Percentiles rank a stretch among this genome's conserved stretches.
Conservation (phyloP, 768 basidiomycete genomes). For the Neoboletus magnificus region DNA sequence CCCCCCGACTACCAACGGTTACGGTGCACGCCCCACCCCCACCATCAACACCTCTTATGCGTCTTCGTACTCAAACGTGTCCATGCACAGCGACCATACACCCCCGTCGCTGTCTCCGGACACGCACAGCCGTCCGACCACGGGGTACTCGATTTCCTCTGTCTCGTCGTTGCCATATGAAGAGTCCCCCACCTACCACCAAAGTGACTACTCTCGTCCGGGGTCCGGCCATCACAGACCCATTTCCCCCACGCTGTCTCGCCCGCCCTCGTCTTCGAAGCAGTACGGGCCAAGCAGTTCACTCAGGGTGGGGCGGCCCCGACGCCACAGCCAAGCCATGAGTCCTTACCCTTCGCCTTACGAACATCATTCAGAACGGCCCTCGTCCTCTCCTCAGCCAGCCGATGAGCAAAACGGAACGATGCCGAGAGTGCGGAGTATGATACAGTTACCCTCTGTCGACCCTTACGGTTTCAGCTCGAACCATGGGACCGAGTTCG, state of each 20-base stretch:
- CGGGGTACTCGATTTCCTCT: slow-evolving; percentile 82
- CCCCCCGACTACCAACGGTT: slow-evolving; percentile 47
- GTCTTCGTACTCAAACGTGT: slow-evolving; percentile 65
- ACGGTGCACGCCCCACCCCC: slow-evolving; percentile 54
- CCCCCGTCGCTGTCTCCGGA: slow-evolving; percentile 77
- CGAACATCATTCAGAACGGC: slow-evolving; percentile 63
- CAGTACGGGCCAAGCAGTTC: slow-evolving; percentile 49
- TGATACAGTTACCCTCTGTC: slow-evolving; percentile 76
- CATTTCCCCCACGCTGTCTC: slow-evolving; percentile 60
- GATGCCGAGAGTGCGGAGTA: slow-evolving; percentile 76
- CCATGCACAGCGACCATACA: slow-evolving; percentile 64
- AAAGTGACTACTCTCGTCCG: slow-evolving; percentile 64
- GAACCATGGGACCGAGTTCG: slow-evolving; percentile 69
- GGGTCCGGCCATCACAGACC: slow-evolving; percentile 68
- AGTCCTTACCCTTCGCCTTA: slow-evolving; percentile 86
- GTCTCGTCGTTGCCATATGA: slow-evolving; percentile 76
- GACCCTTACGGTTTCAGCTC: slow-evolving; percentile 64
- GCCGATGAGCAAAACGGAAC: slow-evolving; percentile 43
- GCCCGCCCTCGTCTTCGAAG: slow-evolving; percentile 66
- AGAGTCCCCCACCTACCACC: slow-evolving; percentile 47
- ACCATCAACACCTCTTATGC: slow-evolving; percentile 71
- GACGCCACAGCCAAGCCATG: slow-evolving; percentile 84
- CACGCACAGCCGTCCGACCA: slow-evolving; percentile 66
- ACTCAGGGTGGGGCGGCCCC: slow-evolving; percentile 65
- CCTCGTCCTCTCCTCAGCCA: slow-evolving; percentile 70